A percentile compares a stretch with the other conserved stretches of the same genome.
Evolutionary conservation across 164 flowering plant species (phyloP).

Genomic region (Aristolochia contorta): DNA sequence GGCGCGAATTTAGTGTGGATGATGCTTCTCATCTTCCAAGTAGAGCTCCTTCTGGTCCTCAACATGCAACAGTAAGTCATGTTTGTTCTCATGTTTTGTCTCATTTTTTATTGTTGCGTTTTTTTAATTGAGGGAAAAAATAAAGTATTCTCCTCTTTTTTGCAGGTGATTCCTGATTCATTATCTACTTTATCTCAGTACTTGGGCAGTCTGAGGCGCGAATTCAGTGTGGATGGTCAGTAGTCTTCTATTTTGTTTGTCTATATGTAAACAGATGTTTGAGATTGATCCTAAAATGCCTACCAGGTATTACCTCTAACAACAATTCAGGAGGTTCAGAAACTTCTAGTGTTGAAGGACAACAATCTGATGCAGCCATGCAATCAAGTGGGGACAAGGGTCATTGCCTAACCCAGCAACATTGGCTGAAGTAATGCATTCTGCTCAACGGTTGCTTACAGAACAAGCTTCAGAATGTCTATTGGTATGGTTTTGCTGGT

Average conservation of each 20-base stretch:
- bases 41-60: conserved; percentile 34
- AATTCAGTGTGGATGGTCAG: conserved; percentile 48
- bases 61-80: conserved; percentile 51
- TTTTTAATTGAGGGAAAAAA: background rate
- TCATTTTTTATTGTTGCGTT: conserved; percentile 1
- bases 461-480: conserved; percentile 53
- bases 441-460: conserved; percentile 48
- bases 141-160: background rate
- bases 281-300: background rate
- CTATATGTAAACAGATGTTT: background rate
- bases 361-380: conserved; percentile 17
- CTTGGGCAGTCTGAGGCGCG: conserved; percentile 45
- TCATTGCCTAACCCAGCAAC: conserved; percentile 56
- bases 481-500: conserved; percentile 31
- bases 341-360: conserved; percentile 16
- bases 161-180: conserved; percentile 84
- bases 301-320: conserved; percentile 29
- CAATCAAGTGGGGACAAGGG: conserved; percentile 26
- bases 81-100: background rate
- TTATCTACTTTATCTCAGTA: conserved; percentile 66
- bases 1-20: conserved; percentile 41
- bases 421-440: conserved; percentile 60
- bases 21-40: conserved; percentile 42
- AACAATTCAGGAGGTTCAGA: conserved; percentile 23
- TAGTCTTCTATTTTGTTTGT: background rate